Conservation (phyloP, 495 filamentous ascomycete species). For the Glutinoglossum americanum region DNA sequence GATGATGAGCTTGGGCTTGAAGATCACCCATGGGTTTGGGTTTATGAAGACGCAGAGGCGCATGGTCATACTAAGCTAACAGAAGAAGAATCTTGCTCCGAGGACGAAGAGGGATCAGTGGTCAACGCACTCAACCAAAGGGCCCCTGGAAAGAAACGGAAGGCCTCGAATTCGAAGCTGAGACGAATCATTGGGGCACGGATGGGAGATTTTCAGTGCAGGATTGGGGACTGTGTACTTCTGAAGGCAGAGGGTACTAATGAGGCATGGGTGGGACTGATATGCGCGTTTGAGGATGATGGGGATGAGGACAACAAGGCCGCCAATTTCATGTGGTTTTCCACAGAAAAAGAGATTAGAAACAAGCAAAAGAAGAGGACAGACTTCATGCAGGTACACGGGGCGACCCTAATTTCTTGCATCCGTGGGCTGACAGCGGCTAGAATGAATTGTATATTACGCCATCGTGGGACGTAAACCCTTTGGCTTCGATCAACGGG, state of each 20-base stretch:
- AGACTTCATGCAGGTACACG: conserved; percentile 48
- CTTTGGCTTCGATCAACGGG: conserved; percentile 78
- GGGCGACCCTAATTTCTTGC: background rate
- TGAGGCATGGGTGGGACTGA: conserved; percentile 78
- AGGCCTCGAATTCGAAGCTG: background rate
- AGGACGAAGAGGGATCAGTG: background rate
- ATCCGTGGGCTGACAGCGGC: background rate
- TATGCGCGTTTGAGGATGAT: conserved; percentile 53
- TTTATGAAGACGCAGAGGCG: conserved; percentile 32
- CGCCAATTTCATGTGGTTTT: conserved; percentile 81
- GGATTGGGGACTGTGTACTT: conserved; percentile 59
- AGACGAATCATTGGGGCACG: conserved; percentile 53
- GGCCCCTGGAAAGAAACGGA: background rate
- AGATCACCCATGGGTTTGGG: conserved; percentile 84
- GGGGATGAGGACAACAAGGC: conserved; percentile 32
- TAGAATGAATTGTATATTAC: conserved; percentile 87
- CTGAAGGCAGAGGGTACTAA: conserved; percentile 66
- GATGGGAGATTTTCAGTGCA: conserved; percentile 69
- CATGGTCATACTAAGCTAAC: background rate
- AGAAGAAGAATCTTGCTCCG: background rate
- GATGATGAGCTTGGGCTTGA: conserved; percentile 79
- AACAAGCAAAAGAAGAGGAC: conserved; percentile 60
- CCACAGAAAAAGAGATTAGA: conserved; percentile 69
- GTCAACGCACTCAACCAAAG: background rate
- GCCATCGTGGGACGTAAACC: conserved; percentile 59